Base-by-base conservation (phyloP, 2,329 filamentous ascomycete genomes). In the Nannizziopsis barbatae region DNA sequence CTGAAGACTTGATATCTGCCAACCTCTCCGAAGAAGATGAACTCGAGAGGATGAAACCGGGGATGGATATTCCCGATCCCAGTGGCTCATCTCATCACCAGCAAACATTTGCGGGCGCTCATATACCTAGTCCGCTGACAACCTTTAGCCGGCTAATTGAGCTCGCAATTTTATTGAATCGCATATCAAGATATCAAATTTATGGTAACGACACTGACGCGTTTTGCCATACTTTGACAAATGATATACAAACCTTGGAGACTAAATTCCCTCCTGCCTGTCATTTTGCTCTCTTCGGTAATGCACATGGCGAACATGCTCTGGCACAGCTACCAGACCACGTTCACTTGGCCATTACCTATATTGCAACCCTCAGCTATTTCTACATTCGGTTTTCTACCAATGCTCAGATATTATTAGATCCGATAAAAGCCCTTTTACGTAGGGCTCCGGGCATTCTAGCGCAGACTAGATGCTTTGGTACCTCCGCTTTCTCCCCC, bases 31-130 rank as follows among this genome's bases (percentile, higher is more conserved):
- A 77, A 20, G 80, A 84, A 60, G 79, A 84, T 55, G 80, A 80
- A 1, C 65, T 82, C 15, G 83, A 86, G 57, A 82, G 86, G 65
- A 86, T 83, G 83, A 79, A 83, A 54, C 78, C 80, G 1, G 87
- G 83, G 83, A 71, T 72, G 14, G 75, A 79, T 20, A 70, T 71
- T 51, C 35, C 47, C 4, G 38, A 39, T 17, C 30, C 44, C 8
- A 45, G 39, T 20, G 62, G 65, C 53, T 65, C n/a, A n/a, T n/a
- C 67, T 36, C 58, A 62, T 17, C 57, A 57, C 2, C 54, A 57
- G 20, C 56, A 60, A 5, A 12, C n/a, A 14, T 17, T 48, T 12
- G 64, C 65, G 47, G 60, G 61, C 32, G 62, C 62, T 14, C 63
- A 66, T 9, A 68, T 67, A 3, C 63, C 72, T 10, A 65, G 72